phyloP scores from a whole-genome alignment of 257 asterid genomes.

The Jacaranda mimosifolia region DNA sequence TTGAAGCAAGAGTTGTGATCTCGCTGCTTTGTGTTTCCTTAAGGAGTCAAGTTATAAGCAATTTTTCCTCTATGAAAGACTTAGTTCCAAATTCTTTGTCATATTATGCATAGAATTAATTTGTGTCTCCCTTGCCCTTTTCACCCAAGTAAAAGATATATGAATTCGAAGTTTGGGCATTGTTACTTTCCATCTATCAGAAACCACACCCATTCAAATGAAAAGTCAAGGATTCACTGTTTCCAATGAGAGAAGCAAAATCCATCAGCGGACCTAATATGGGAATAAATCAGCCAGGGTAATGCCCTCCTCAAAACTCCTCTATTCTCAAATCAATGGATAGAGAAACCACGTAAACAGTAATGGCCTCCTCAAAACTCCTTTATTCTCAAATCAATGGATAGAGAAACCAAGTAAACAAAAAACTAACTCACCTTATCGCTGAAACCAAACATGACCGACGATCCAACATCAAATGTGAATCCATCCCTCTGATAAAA shows the following conservation, averaged over 20 bases:
- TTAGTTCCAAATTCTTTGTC: slow-evolving; percentile 9
- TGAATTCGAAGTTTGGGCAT: too few species aligned
- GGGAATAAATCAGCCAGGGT: not conserved
- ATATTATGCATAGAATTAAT: not conserved
- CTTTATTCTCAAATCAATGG: not conserved
- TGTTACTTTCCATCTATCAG: too few species aligned
- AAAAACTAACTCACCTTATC: slow-evolving; percentile 76
- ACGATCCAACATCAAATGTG: slow-evolving; percentile 95
- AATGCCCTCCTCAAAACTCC: slow-evolving; percentile 3
- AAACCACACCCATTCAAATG: too few species aligned
- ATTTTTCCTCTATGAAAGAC: not conserved
- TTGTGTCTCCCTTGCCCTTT: too few species aligned
- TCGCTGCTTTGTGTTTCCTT: not conserved
- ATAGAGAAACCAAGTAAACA: not conserved
- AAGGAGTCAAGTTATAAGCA: not conserved
- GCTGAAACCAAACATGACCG: slow-evolving; percentile 98
- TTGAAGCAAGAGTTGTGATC: not conserved
- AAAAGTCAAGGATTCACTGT: not conserved
- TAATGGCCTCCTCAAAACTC: not conserved
- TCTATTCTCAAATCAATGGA: not conserved
- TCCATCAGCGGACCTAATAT: not conserved
- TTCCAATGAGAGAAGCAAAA: not conserved
- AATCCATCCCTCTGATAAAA: slow-evolving; percentile 88
- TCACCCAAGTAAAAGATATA: too few species aligned
- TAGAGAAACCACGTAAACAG: not conserved